Conservation (phyloP, 106 monocot species). For the Chionographis japonica region DNA sequence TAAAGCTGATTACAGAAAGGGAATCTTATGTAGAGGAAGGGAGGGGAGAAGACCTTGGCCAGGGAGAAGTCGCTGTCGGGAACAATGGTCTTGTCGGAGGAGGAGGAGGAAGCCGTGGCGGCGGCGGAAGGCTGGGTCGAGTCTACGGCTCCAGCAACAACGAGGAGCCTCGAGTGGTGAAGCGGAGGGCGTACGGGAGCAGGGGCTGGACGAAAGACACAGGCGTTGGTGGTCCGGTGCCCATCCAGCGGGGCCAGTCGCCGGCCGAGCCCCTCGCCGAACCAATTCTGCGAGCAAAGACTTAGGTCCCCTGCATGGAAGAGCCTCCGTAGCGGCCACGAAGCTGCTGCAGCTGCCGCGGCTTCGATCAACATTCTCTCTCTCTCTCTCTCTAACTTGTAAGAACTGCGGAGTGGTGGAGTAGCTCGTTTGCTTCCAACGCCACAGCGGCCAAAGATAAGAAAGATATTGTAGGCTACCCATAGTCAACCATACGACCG, state of each 20-base stretch:
- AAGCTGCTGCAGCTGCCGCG: background rate
- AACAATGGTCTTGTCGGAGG: slow-evolving; percentile 32
- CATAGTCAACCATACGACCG: too few relatives aligned
- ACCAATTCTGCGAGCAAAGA: background rate
- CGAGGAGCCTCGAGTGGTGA: slow-evolving; percentile 2
- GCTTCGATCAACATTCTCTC: background rate
- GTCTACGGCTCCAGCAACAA: slow-evolving; percentile 42
- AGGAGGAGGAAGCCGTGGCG: slow-evolving; percentile 12
- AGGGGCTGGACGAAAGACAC: background rate
- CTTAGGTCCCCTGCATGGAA: too few relatives aligned
- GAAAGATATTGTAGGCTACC: too few relatives aligned
- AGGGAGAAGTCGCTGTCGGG: slow-evolving; percentile 62
- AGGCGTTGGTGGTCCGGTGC: background rate
- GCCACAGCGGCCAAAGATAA: too few relatives aligned
- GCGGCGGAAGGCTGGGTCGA: slow-evolving; percentile 21
- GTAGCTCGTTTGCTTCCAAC: too few relatives aligned
- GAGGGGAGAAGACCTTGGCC: slow-evolving; percentile 39
- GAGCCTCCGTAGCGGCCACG: background rate
- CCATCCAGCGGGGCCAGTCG: too few relatives aligned
- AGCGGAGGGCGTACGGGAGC: background rate
- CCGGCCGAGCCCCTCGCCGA: background rate
- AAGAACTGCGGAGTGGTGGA: too few relatives aligned
- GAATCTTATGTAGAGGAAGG: background rate
- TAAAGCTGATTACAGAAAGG: too few relatives aligned
- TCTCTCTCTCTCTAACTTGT: too few relatives aligned